Evolutionary conservation across 371 early-diverging fungal species (phyloP).

Genomic region (Mucor plumbeus): DNA sequence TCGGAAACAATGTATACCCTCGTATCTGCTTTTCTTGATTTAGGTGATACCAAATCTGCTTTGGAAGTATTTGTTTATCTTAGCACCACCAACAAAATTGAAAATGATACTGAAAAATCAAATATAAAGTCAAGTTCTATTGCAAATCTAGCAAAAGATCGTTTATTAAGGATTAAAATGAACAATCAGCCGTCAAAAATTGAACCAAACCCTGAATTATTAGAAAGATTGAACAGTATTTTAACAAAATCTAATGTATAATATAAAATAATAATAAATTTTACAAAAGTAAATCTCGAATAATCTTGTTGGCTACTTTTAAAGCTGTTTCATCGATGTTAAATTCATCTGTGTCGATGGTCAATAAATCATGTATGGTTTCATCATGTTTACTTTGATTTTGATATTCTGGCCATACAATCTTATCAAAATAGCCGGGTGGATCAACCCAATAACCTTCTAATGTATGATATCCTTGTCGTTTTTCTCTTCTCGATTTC

Average conservation of each 20-base stretch:
- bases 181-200: slow-evolving; percentile 24
- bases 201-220: slow-evolving; percentile 33
- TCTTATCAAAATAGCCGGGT: slow-evolving; percentile 81
- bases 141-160: slow-evolving; percentile 26
- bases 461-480: slow-evolving; percentile 75
- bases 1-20: slow-evolving; percentile 56
- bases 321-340: slow-evolving; percentile 35
- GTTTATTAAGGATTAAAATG: not conserved
- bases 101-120: not conserved
- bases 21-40: slow-evolving; percentile 60
- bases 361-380: slow-evolving; percentile 25
- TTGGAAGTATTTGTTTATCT: slow-evolving; percentile 52
- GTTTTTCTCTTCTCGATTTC: slow-evolving; percentile 66
- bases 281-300: not conserved
- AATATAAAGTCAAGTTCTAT: slow-evolving; percentile 22
- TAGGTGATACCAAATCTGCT: slow-evolving; percentile 53
- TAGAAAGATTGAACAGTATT: slow-evolving; percentile 39
- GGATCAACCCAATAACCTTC: slow-evolving; percentile 82
- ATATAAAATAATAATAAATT: not conserved
- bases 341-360: slow-evolving; percentile 32
- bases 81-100: slow-evolving; percentile 20
- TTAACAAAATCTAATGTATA: slow-evolving; percentile 22
- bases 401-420: slow-evolving; percentile 86
- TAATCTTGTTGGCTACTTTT: slow-evolving; percentile 14
- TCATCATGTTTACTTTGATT: slow-evolving; percentile 37